Base-by-base conservation (phyloP, 1,284 basidiomycete species). In the Ceratobasidium sp. region DNA sequence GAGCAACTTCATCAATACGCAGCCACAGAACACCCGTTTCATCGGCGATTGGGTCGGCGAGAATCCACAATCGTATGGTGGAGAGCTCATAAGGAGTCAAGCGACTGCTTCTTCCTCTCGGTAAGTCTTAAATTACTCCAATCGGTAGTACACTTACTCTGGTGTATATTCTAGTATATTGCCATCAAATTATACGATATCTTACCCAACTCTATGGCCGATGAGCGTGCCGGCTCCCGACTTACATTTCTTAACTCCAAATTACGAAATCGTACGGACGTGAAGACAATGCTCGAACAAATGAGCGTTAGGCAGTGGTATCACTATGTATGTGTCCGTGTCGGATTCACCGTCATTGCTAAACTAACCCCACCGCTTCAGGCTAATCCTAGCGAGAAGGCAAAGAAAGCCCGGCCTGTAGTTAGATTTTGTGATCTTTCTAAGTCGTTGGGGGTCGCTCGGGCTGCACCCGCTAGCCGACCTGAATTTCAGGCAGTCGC, bases 151-250 rank as follows among this genome's bases (percentile, higher is more conserved):
- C 36, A 41, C 36, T 41, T 11, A 41, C 4, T 5, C 4, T 4
- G 36, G 36, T 41, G 36, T 5, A 5, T 41, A 41, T 41, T n/a
- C 6, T 41, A 74, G 73, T 54, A 53, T 41, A 36, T 63, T 44
- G 47, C 73, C 5, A 19, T 31, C 14, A 74, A 74, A 33, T 31
- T 74, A 9, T 65, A 44, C n/a, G 65, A 60, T n/a, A 53, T 74
- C 1, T 53, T 60, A 5, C 51, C 73, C 0, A 74, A 74, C 41
- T 74, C 73, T 47, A 74, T 74, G 73, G 48, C 60, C 19, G 62
- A 74, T 27, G 73, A 74, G n/a, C 62, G 53, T 3, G 59, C 63
- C 9, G 50, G 44, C 24, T 74, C 72, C 15, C 29, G 19, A 31
- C 31, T 74, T 22, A 74, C 60, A n/a, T 41, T 24, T 45, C 60